Conservation (phyloP, 2,329 filamentous ascomycete genomes). For the Cryphonectria parasitica region DNA sequence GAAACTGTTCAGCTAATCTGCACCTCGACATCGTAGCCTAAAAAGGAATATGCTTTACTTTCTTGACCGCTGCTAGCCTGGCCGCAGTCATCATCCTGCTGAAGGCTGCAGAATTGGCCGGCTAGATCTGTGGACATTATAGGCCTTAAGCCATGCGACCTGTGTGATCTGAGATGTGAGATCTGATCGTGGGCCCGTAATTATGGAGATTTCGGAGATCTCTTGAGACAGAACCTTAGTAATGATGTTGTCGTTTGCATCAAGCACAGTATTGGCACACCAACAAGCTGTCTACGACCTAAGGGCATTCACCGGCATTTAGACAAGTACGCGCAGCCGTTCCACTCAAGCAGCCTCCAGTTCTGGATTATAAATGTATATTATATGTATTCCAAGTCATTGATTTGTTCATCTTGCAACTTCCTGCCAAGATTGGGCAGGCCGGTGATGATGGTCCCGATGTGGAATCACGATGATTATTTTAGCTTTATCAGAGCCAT, state of each 20-base stretch:
- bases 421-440: constrained; percentile 52
- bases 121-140: not conserved
- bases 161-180: not conserved
- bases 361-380: too few species aligned
- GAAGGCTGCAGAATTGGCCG: not conserved
- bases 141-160: too few species aligned
- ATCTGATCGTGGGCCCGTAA: not conserved
- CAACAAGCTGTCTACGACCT: too few species aligned
- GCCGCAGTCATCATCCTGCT: too few species aligned
- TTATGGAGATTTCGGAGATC: not conserved
- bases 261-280: not conserved
- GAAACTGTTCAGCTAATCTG: too few species aligned
- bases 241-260: not conserved
- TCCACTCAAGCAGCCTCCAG: too few species aligned
- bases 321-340: too few species aligned
- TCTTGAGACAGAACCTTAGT: not conserved
- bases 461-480: constrained; percentile 58
- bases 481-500: constrained; percentile 59
- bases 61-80: too few species aligned
- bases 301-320: too few species aligned
- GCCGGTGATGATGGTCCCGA: constrained; percentile 46
- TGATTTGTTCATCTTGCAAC: constrained; percentile 61
- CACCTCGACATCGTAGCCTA: too few species aligned
- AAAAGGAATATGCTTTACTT: too few species aligned
- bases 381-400: constrained; percentile 63